Percentiles rank a stretch among this genome's conserved stretches.
Evolutionary conservation across 129 eudicot species (phyloP).

Genomic region (Heracleum sosnowskyi): DNA sequence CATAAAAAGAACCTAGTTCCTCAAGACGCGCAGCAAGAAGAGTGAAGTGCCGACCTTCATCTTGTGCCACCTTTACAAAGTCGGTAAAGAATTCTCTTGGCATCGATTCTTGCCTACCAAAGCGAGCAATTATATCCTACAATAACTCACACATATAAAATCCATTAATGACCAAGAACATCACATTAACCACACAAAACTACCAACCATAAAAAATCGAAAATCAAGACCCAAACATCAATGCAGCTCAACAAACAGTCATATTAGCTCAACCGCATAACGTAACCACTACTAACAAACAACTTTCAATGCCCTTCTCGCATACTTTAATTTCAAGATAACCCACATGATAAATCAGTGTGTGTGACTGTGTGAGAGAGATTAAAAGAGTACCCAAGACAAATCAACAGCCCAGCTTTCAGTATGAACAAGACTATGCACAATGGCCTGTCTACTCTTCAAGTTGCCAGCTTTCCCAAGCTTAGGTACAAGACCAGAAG

Average conservation of each 20-base stretch:
- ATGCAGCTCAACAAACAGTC: background rate
- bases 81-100: conserved; percentile 89
- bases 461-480: conserved; percentile 94
- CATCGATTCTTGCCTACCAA: conserved; percentile 86
- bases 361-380: background rate
- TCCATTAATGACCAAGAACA: background rate
- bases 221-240: background rate
- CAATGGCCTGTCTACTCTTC: conserved; percentile 87
- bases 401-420: conserved; percentile 99
- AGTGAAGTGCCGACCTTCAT: conserved; percentile 94
- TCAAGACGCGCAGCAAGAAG: conserved; percentile 78
- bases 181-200: background rate
- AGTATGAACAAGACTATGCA: conserved; percentile 85
- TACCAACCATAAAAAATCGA: background rate
- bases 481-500: conserved; percentile 89
- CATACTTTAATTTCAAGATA: background rate
- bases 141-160: background rate
- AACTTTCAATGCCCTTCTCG: background rate
- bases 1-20: conserved; percentile 87
- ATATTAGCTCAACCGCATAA: background rate
- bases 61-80: conserved; percentile 95
- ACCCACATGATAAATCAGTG: background rate
- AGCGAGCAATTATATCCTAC: conserved; percentile 84
- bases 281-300: background rate
- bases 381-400: conserved; percentile 60